Evolutionary conservation across 2,329 filamentous ascomycete genomes (phyloP), one percentile per base, ranked within the genome.

Genomic region (Blumeriella jaapii): DNA sequence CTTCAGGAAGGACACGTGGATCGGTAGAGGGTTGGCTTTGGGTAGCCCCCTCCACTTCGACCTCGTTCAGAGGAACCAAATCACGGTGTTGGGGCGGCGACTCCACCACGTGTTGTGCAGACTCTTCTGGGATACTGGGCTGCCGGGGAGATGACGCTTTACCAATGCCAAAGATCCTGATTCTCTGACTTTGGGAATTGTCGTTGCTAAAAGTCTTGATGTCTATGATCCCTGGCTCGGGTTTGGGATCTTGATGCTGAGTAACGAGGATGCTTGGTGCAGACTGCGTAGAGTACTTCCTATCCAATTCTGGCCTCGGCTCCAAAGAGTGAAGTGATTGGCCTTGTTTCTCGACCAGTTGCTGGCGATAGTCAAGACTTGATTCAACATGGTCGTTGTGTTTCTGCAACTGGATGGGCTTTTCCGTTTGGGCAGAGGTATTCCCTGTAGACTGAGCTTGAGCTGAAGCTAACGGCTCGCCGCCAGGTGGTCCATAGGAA

Each of bases 361-460:
- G 14, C 10, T 23, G 12, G 17, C 24, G 32, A 17, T 19, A 13
- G 7, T 20, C 32, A 13, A 12, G 3, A n/a, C 19, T 16, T 12
- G 18, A 23, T 3, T 29, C 7, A 24, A n/a, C 12, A 10, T 24
- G 4, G 12, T 16, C 9, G 29, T 11, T 11, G 13, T 11, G 14
- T 17, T 39, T 34, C 17, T 25, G 36, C 12, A 39, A 16, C 20
- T 39, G 30, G 2, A 22, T 34, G 11, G 32, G 25, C 10, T n/a
- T 20, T n/a, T 30, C 16, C 8, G n/a, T 11, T 12, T 16, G 9
- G 13, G 17, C 10, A 4, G 14, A 10, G 9, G 17, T 20, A 6
- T 26, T 23, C 4, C n/a, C n/a, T 22, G 10, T 15, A 24, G 3
- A 24, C 3, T 24, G 22, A n/a, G 22, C 22, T 10, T 24, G 22